These are phyloP conservation scores for Holtermannia corniformis DNA, from an alignment of 768 basidiomycete genomes.

Conservation along the genomic window DNA sequence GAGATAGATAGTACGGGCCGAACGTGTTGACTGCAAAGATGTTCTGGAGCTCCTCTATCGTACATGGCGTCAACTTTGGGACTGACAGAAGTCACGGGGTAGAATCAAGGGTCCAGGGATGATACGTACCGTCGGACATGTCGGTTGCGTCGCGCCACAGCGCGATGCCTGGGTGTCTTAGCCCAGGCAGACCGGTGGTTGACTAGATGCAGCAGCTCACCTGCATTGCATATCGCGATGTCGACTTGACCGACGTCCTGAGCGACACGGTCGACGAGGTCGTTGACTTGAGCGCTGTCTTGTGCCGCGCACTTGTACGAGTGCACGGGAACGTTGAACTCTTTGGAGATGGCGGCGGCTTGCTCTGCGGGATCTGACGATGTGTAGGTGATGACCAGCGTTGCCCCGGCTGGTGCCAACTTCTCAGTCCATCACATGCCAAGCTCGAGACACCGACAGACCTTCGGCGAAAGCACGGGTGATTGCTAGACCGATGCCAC, in stretches of 20 bases:
- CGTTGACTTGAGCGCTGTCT: constrained; percentile 20
- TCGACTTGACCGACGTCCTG: constrained; percentile 37
- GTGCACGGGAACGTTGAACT: constrained; percentile 25
- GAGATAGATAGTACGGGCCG: constrained; percentile 35
- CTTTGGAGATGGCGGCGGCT: constrained; percentile 22
- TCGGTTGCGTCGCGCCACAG: constrained; percentile 26
- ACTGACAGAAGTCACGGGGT: background rate
- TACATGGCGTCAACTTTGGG: constrained; percentile 1
- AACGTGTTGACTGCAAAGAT: constrained; percentile 36
- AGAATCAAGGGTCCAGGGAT: no score
- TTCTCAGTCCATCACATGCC: background rate
- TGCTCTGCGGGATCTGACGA: constrained; percentile 21
- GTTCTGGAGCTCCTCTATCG: constrained; percentile 17
- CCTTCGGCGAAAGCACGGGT: constrained; percentile 28
- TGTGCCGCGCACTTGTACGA: constrained; percentile 36
- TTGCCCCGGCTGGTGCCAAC: constrained; percentile 24
- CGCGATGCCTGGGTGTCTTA: constrained; percentile 25
- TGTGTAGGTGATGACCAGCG: constrained; percentile 35
- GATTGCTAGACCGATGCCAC: constrained; percentile 35
- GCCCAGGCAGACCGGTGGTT: background rate
- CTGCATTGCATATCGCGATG: constrained; percentile 37
- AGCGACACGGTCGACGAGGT: constrained; percentile 24
- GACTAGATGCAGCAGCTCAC: constrained; percentile 8
- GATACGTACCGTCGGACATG: constrained; percentile 28
- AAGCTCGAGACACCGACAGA: constrained; percentile 4